Base-by-base conservation (phyloP, 805 yeast genomes). In the Saccharomycopsis lassenensis region DNA sequence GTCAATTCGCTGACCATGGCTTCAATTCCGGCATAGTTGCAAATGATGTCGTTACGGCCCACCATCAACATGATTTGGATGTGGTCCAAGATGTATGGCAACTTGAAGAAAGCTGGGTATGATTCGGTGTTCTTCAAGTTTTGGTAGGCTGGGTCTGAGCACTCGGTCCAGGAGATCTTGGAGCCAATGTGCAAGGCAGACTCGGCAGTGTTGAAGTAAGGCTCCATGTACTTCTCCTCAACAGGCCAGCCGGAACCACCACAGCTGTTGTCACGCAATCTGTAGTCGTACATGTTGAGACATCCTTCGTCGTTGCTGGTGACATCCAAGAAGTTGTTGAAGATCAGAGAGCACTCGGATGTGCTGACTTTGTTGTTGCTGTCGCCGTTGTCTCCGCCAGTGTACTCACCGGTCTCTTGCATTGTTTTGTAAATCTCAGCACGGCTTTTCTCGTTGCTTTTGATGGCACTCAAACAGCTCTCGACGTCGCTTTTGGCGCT, bases 161-260 rank as follows among this genome's bases (percentile, higher is more conserved):
- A 91, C 58, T 91, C 97, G 11, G 52, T 49, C 98, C 98, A 91
- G 10, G 45, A 54, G 35, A 54, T 53, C 2, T 47, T 29, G 2
- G 19, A 14, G 31, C 63, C 57, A 44, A 80, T 52, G 54, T 81
- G 73, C 46, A 81, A 57, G n/a, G 69, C 60, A 17, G 57, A 51
- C 51, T 68, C 65, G 14, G 76, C 79, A 4, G 61, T 58, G 29
- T 63, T 61, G 35, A 81, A 62, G 51, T 76, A 81, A 14, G 70
- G 65, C 0, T 62, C 57, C 2, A 79, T 74, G 26, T 57, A 41
- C 0, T 56, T 57, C 43, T 81, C 58, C 43, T 69, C 77, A 18
- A 65, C 67, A 0, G 98, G 98, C 97, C 97, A 91, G 55, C 81
- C 79, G 72, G 74, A 66, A 4, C 35, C 35, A 5, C 98, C 98